Percentiles rank a stretch among this genome's conserved stretches.
Conservation (phyloP, 805 yeast genomes). For the Schwanniomyces pseudopolymorphus region DNA sequence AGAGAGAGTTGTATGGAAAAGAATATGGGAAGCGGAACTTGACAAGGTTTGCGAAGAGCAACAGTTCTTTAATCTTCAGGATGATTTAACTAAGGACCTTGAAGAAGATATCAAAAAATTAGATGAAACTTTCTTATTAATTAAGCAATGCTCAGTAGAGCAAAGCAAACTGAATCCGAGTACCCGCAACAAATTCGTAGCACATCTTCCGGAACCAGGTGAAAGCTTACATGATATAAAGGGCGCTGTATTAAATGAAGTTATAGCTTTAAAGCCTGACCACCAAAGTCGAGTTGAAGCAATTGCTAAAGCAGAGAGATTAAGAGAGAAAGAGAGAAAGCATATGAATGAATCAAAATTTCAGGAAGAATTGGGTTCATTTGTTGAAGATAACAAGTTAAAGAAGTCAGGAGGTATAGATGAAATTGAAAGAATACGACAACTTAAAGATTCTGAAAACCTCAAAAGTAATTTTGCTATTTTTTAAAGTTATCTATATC, state of each 20-base stretch:
- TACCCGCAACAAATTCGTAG: conserved; percentile 36
- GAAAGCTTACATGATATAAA: conserved; percentile 57
- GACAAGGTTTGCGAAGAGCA: conserved; percentile 92
- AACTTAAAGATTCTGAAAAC: conserved; percentile 54
- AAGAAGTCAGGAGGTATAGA: conserved; percentile 88
- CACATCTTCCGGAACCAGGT: conserved; percentile 62
- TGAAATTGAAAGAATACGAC: conserved; percentile 72
- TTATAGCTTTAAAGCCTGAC: conserved; percentile 74
- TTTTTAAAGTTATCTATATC: conserved; percentile 47
- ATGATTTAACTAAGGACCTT: conserved; percentile 76
- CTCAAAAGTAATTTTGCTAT: conserved; percentile 39
- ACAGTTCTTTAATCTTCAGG: conserved; percentile 86
- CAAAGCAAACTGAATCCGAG: conserved; percentile 61
- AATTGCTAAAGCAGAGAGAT: conserved; percentile 78
- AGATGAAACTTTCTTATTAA: conserved; percentile 75
- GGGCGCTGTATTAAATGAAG: conserved; percentile 80
- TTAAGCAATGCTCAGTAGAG: conserved; percentile 78
- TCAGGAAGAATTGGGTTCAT: conserved; percentile 80
- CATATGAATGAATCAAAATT: conserved; percentile 60
- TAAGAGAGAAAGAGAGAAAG: conserved; percentile 70
- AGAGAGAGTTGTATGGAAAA: conserved; percentile 86
- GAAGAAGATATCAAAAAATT: conserved; percentile 80
- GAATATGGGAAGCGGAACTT: conserved; percentile 87
- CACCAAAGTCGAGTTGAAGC: conserved; percentile 87
- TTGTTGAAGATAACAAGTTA: conserved; percentile 74